Base-by-base conservation (phyloP, 805 yeast species). In the Candida methanosorbosa region DNA sequence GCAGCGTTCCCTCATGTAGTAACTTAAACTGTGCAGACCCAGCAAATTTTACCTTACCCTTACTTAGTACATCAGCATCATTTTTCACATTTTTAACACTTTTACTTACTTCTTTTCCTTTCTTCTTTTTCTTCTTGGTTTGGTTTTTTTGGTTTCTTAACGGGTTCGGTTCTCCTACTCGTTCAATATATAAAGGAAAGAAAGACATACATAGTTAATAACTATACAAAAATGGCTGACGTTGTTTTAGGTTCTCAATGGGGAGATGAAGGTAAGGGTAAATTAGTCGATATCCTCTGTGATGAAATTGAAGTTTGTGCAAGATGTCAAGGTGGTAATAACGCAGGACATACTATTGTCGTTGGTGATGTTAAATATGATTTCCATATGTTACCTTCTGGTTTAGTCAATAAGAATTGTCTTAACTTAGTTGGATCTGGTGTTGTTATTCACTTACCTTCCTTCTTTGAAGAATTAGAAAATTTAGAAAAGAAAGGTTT, bases 251-350 rank as follows among this genome's bases (percentile, higher is more conserved):
- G 99, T 39, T 69, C 97, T 63, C 99, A 92, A 65, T 92, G 99
- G 99, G 99, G 99, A 45, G 99, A 92, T 57, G 99, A 92, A 75
- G 99, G 99, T 57, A 92, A 92, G 59, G 99, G 99, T 39, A 92
- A 92, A 63, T 73, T 92, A 39, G 99, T 92, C 33, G 98, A 92
- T 59, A 68, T 92, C 37, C 72, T 92, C 34, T 94, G 97, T 63
- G 97, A 90, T 52, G 78, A 85, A 46, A 81, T 92, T 50, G 97
- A 92, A 48, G 90, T 92, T 28, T 94, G 97, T 59, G 97, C 97
- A 20, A 76, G 99, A 59, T 90, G 97, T 64, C 88, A 82, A 57
- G 99, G 99, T 62, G 99, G 99, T 55, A 92, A 92, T 70, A 92
- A 92, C 57, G 99, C 99, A 20, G 99, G 99, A 24, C 99, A 92